These are phyloP conservation scores for Leishmania major DNA, from an alignment of 208 protist species.

Conservation along the genomic window DNA sequence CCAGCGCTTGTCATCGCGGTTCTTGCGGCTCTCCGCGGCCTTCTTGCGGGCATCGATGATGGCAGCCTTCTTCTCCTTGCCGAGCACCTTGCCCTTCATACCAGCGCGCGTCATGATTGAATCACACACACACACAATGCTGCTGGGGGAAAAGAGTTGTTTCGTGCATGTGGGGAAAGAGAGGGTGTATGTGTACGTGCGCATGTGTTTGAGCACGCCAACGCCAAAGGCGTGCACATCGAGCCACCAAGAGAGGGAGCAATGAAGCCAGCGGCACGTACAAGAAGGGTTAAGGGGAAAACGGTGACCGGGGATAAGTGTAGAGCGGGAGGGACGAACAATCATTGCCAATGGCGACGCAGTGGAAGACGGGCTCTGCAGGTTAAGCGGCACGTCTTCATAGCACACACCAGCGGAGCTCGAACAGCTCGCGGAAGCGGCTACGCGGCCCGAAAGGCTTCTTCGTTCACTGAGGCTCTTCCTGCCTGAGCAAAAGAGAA, in stretches of 20 bases:
- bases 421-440: not conserved
- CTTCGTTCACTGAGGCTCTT: not conserved
- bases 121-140: not conserved
- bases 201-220: not conserved
- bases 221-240: not conserved
- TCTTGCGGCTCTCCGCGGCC: slow-evolving; percentile 71
- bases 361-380: not conserved
- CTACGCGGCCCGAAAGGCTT: not conserved
- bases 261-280: not conserved
- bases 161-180: not conserved
- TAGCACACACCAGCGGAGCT: not conserved
- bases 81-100: slow-evolving; percentile 80
- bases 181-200: not conserved
- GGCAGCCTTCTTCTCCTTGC: slow-evolving; percentile 85
- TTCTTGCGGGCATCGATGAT: slow-evolving; percentile 80
- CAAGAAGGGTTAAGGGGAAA: not conserved
- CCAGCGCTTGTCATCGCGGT: slow-evolving; percentile 88
- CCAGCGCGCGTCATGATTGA: slow-evolving; percentile 72
- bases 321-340: not conserved
- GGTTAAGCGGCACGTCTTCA: too few relatives aligned
- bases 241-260: not conserved
- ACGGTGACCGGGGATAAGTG: not conserved
- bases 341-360: not conserved
- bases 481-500: not conserved
- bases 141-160: not conserved